A percentile compares a stretch with the other conserved stretches of the same genome.
These are phyloP conservation scores for Cytospora piceae DNA, from an alignment of 2,329 filamentous ascomycete genomes.

Conservation along the genomic window DNA sequence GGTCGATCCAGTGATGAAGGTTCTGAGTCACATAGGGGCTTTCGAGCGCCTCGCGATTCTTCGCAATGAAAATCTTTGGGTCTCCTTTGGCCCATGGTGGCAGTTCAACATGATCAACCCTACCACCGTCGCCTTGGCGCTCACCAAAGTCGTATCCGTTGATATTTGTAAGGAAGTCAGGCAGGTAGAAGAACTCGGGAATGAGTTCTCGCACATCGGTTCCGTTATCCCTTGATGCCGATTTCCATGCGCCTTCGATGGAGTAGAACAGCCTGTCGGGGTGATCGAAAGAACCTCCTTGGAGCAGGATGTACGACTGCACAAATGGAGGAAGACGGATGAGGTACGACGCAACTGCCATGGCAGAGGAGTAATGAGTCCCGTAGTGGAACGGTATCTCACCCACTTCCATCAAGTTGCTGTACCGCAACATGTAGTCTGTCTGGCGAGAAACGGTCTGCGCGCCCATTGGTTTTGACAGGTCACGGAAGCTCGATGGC, in stretches of 20 bases:
- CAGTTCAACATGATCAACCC: slow-evolving; percentile 84
- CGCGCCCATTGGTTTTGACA: slow-evolving; percentile 95
- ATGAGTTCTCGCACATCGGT: slow-evolving; percentile 93
- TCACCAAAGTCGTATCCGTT: slow-evolving; percentile 94
- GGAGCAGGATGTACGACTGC: slow-evolving; percentile 89
- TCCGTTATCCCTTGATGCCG: slow-evolving; percentile 86
- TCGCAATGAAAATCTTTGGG: slow-evolving; percentile 91
- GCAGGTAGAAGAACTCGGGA: slow-evolving; percentile 95
- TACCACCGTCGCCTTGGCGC: slow-evolving; percentile 77
- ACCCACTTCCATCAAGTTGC: slow-evolving; percentile 87
- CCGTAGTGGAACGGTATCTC: slow-evolving; percentile 96
- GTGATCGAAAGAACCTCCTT: slow-evolving; percentile 96
- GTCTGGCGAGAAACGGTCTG: slow-evolving; percentile 76
- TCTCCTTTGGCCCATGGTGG: slow-evolving; percentile 97
- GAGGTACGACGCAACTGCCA: slow-evolving; percentile 96
- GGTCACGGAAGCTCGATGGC: slow-evolving; percentile 82
- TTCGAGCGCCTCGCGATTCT: slow-evolving; percentile 93
- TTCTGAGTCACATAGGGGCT: slow-evolving; percentile 90
- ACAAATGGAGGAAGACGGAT: slow-evolving; percentile 96
- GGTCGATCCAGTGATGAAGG: slow-evolving; percentile 92
- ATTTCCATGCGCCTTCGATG: slow-evolving; percentile 87
- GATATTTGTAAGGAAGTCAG: slow-evolving; percentile 91
- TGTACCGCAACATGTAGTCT: slow-evolving; percentile 83
- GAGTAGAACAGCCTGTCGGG: slow-evolving; percentile 95
- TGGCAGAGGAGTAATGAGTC: slow-evolving; percentile 97